Base-by-base conservation (phyloP, 345 rosid genomes). In the Turritis glabra region DNA sequence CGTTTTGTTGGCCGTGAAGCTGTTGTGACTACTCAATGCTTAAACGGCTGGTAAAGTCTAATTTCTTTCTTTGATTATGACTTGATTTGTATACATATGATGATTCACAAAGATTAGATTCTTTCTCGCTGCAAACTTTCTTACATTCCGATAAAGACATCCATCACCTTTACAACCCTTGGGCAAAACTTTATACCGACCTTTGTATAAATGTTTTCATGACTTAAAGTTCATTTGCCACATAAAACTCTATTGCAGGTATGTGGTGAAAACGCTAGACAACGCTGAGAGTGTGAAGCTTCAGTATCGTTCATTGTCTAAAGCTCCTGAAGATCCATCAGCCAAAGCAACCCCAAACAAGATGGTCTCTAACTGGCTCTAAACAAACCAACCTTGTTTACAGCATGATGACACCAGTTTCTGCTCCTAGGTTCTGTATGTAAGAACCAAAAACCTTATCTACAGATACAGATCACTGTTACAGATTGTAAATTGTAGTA, bases 1-100 rank as follows among this genome's bases (percentile, higher is more conserved):
- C 93, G 94, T 58, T 93, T 93, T 86, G 98, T 93, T 72, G 98
- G 97, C 70, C 92, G 98, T 2, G 91, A 89, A 82, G 98, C 98
- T 61, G 86, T 91, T 64, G 97, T 91, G 43, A 93, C 97, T 64
- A 87, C 98, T 30, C 98, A 93, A 66, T 93, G 98, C 92, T 84
- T 93, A 77, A 91, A 93, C 74, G 98, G 97, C 87, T 93, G 98
- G 98, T 90, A 73, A 55, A 85, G 11, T 62, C 64, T 44, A 22
- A 14, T 76, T 54, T 61, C 25, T 17, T 50, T 8, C 59, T 18
- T 33, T 18, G 48, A 4, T 32, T 25, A 43, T 22, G 64, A 43
- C 55, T 50, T 11, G 4, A 50, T 35, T 40, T 15, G 43, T 54
- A 17, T 52, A 38, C 72, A 23, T 37, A 38, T n/a, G n/a, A n/a